Percentiles rank a stretch among this genome's conserved stretches.
Conservation (phyloP, 208 protist species). For the Dictyostelium gargantuum region DNA sequence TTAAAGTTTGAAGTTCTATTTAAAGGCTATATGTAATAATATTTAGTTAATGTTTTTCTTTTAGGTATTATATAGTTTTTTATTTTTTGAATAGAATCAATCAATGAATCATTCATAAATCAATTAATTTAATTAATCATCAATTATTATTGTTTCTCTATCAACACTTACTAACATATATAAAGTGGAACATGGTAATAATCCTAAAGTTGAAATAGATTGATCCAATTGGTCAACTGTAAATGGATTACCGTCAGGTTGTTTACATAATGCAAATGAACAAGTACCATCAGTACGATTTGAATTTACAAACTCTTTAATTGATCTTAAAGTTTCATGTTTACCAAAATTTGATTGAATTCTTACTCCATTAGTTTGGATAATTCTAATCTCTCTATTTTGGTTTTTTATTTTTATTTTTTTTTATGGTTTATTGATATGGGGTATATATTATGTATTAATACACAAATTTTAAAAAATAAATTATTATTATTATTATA, state of each 20-base stretch:
- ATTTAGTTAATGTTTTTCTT: neutral
- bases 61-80: neutral
- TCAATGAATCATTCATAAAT: too few relatives aligned
- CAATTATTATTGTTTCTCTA: neutral
- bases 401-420: neutral
- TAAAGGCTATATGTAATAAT: neutral
- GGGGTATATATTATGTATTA: neutral
- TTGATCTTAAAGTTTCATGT: neutral
- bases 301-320: neutral
- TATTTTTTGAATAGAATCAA: too few relatives aligned
- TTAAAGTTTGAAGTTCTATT: neutral
- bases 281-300: neutral
- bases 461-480: neutral
- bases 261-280: neutral
- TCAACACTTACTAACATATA: neutral
- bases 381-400: neutral
- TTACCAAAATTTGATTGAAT: neutral
- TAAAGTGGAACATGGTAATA: neutral
- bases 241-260: neutral
- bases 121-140: too few relatives aligned
- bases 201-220: neutral
- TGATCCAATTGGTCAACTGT: neutral
- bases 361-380: constrained; percentile 6
- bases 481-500: neutral
- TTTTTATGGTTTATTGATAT: neutral